Evolutionary conservation across 306 rosid species (phyloP), one percentile per base, ranked within the genome.

Genomic region (Fragaria nilgerrensis): DNA sequence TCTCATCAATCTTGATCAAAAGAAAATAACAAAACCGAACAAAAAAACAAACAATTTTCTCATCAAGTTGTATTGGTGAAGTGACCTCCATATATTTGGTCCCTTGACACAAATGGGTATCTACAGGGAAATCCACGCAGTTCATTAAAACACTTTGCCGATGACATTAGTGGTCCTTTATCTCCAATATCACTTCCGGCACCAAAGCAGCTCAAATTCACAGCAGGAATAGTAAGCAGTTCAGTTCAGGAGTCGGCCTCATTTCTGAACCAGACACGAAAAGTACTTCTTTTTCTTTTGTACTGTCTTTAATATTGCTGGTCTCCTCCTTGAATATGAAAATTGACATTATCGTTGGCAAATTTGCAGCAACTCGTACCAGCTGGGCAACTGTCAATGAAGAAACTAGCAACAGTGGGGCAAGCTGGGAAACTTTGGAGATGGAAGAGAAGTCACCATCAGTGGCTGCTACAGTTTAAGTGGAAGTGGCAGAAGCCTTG

Each of bases 401-500:
- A 88, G 91, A 92, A 87, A 78, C 82, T 87, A 84, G 91, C 90
- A 68, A 82, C 87, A 15, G 80, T 88, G 34, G 94, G 95, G 68
- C 97, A 92, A 82, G 87, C 89, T 6, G 97, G 95, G 68, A 92
- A 87, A 78, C 91, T 92, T 43, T 85, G 97, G 97, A 86, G 84
- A 86, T 89, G 97, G 97, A 92, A 86, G 86, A 92, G 95, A 85
- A 92, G 97, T 79, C 97, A 92, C 85, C 97, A 92, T 81, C 97
- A 92, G 89, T 92, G 97, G 97, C 81, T 92, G 82, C 76, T 92
- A 84, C 95, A 92, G 83, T 92, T 92, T 85, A 92, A 89, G 79
- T 92, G 97, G 97, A 92, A 90, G 79, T 92, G 97, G 97, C 97
- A 92, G 78, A 92, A 92, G 80, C 97, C 97, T 11, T 92, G 97